phyloP scores from a whole-genome alignment of 257 asterid genomes.

The Datura wrightii region DNA sequence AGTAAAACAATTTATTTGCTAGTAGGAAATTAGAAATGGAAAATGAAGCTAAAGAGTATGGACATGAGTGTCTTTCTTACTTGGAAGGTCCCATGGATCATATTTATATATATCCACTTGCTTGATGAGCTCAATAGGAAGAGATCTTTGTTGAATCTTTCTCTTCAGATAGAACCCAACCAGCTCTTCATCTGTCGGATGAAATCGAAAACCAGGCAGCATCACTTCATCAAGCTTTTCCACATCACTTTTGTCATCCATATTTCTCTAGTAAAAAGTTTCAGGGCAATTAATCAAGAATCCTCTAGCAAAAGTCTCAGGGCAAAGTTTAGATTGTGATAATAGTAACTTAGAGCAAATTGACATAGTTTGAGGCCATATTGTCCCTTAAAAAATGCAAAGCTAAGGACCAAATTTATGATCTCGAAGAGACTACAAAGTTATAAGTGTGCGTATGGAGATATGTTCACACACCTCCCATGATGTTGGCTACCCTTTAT shows the following conservation, averaged over 20 bases:
- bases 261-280: slow-evolving; percentile 14
- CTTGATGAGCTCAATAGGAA: slow-evolving; percentile 78
- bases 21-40: neutral
- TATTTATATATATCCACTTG: slow-evolving; percentile 84
- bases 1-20: neutral
- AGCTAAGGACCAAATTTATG: slow-evolving; percentile 49
- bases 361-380: slow-evolving; percentile 3
- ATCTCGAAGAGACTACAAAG: slow-evolving; percentile 54
- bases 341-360: neutral
- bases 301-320: neutral
- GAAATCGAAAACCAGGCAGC: slow-evolving; percentile 89
- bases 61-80: slow-evolving; percentile 45
- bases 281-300: neutral
- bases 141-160: slow-evolving; percentile 66
- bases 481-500: slow-evolving; percentile 48
- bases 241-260: slow-evolving; percentile 59
- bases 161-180: slow-evolving; percentile 74
- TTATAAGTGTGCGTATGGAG: slow-evolving; percentile 46
- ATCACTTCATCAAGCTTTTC: slow-evolving; percentile 72
- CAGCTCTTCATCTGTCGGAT: slow-evolving; percentile 88
- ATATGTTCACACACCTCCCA: slow-evolving; percentile 48
- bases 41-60: neutral
- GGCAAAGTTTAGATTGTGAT: slow-evolving; percentile 26
- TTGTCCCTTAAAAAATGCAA: slow-evolving; percentile 28
- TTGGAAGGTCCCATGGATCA: slow-evolving; percentile 95